Evolutionary conservation across 805 yeast species (phyloP), one percentile per base, ranked within the genome.

Genomic region (Kockiozyma suomiensis): DNA sequence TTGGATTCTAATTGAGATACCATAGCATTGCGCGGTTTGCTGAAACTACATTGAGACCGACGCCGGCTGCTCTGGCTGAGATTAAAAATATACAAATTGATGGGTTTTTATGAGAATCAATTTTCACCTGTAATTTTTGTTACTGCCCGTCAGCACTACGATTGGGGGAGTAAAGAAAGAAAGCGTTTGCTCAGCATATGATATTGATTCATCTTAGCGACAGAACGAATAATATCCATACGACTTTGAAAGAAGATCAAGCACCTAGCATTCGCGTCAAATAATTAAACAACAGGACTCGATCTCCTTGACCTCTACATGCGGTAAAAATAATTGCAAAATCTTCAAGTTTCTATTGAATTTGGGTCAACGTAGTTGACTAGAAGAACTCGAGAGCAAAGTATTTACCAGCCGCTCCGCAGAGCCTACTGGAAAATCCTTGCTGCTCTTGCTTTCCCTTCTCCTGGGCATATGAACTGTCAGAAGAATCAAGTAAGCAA

Each of bases 1-100:
- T 48, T n/a, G 66, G 66, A 28, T 62, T 62, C 66, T 64, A 62
- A 42, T 56, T 55, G 7, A 65, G 55, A 37, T 62, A 64, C 51
- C 51, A 62, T 3, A 62, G 47, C 19, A 62, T 64, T 12, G 59
- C 66, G 23, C 62, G 37, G 32, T 62, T 62, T 7, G 66, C 66
- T 1, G 64, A 55, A 2, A 59, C 64, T 3, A 62, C 57, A 35
- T 62, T 62, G 3, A 62, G 53, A 4, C 66, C 66, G 1, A 59
- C 51, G 13, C 66, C 64, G 13, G 61, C 66, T 3, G 64, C 66
- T 45, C 47, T 46, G 13, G 66, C 59, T 23, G 66, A 62, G 7
- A 62, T 30, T 21, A 62, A 41, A 43, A 62, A 62, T 13, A 56
- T 35, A 33, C 55, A 59, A 26, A 46, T 42, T 25, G 48, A 35